phyloP scores from a whole-genome alignment of 306 rosid species.

The Abrus pulchellus region DNA sequence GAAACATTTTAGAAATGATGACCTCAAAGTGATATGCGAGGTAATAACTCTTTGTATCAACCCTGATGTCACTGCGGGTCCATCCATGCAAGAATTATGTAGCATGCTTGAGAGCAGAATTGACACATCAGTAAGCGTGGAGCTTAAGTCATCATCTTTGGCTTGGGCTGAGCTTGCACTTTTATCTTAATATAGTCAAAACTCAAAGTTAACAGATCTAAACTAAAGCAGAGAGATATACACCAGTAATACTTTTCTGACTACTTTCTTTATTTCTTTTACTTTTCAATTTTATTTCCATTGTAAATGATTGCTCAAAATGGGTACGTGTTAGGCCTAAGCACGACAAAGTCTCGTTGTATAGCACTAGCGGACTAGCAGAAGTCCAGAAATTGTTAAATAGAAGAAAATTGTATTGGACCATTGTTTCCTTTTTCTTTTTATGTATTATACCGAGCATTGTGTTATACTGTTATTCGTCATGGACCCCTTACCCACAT shows the following conservation, averaged over 20 bases:
- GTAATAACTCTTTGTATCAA: slow-evolving; percentile 77
- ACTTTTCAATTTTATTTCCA: slow-evolving; percentile 44
- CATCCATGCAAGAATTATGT: slow-evolving; percentile 75
- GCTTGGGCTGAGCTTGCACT: slow-evolving; percentile 99
- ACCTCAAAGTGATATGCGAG: slow-evolving; percentile 84
- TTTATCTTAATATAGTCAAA: slow-evolving; percentile 60
- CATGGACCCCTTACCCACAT: neutral
- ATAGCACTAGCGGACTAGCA: slow-evolving; percentile 51
- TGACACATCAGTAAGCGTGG: slow-evolving; percentile 80
- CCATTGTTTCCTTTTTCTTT: slow-evolving; percentile 40
- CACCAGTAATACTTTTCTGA: slow-evolving; percentile 47
- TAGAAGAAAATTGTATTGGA: slow-evolving; percentile 46
- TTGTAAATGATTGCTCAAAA: slow-evolving; percentile 72
- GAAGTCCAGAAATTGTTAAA: slow-evolving; percentile 47
- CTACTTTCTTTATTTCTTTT: slow-evolving; percentile 2
- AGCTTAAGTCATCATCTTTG: slow-evolving; percentile 83
- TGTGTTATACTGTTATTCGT: neutral
- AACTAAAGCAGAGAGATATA: slow-evolving; percentile 66
- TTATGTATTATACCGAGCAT: slow-evolving; percentile 36
- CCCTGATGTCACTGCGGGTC: slow-evolving; percentile 65
- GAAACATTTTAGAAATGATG: slow-evolving; percentile 77
- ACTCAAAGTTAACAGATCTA: slow-evolving; percentile 70
- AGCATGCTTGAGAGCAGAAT: slow-evolving; percentile 81
- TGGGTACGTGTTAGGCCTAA: slow-evolving; percentile 54
- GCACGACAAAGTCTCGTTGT: slow-evolving; percentile 61